Evolutionary conservation across 306 rosid species (phyloP), one percentile per base, ranked within the genome.

Genomic region (Quercus ilex): DNA sequence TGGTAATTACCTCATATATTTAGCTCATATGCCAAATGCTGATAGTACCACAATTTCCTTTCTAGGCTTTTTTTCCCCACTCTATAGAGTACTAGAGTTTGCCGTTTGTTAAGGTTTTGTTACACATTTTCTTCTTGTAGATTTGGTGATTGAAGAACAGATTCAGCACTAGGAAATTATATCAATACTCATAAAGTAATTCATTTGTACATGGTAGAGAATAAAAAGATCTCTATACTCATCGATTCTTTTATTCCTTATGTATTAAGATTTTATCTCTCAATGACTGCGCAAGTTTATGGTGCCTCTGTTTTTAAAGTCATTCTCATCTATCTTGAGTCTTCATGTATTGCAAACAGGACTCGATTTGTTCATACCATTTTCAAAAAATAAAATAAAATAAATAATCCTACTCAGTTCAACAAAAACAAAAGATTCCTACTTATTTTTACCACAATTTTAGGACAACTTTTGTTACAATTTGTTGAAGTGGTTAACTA

Each of bases 161-260:
- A 17, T 11, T 64, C 23, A n/a, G 71, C 71, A 6, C 38, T 31
- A 3, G 71, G 30, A 64, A 38, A 68, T 68, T 35, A n/a, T 68
- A 35, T 23, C 10, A 18, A 38, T 68, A 35, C 72, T 68, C 25
- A 19, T 33, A 33, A 18, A 35, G 52, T 18, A 38, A 68, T 68
- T 68, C 72, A 68, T 68, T 19, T 68, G 72, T 68, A 68, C 72
- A 68, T 68, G 10, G 21, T n/a, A 35, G 51, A 68, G 51, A 68
- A 68, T 68, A 68, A 68, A 33, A 63, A 68, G 52, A 31, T 68
- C 23, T 33, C 15, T 19, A 3, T 17, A 68, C 2, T 18, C 6
- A 33, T 68, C 49, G 13, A 68, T 68, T 68, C 72, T 68, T 68
- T 68, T 10, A 26, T 63, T 3, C 69, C 20, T 13, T 33, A 35